Percentiles rank a stretch among this genome's conserved stretches.
Conservation (phyloP, 768 basidiomycete genomes). For the Cyathus striatus region DNA sequence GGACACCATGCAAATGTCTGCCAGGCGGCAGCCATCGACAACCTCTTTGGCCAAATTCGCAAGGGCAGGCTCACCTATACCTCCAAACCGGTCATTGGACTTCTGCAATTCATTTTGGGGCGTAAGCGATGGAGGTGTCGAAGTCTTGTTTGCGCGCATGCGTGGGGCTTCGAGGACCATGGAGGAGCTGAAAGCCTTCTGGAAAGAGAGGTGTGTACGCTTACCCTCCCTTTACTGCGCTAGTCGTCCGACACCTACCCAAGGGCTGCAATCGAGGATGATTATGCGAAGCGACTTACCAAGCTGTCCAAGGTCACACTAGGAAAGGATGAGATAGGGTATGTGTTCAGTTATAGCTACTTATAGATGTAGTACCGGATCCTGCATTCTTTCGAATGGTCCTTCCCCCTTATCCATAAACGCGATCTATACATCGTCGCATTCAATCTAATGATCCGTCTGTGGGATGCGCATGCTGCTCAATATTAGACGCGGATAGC, state of each 20-base stretch:
- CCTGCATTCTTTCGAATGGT: too few relatives aligned
- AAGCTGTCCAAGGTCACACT: conserved; percentile 73
- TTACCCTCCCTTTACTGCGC: neutral
- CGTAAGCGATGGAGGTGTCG: conserved; percentile 77
- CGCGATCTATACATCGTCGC: too few relatives aligned
- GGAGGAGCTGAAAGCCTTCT: conserved; percentile 84
- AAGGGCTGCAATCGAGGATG: conserved; percentile 89
- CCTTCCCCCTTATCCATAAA: too few relatives aligned
- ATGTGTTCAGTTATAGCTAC: conserved; percentile 31
- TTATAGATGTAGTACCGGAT: too few relatives aligned
- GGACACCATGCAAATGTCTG: conserved; percentile 42
- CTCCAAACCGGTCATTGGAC: conserved; percentile 56
- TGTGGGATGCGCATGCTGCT: too few relatives aligned
- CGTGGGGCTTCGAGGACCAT: conserved; percentile 79
- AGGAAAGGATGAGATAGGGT: conserved; percentile 94
- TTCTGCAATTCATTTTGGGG: conserved; percentile 99
- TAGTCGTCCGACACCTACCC: neutral
- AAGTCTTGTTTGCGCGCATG: conserved; percentile 88
- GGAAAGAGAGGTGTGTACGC: conserved; percentile 83
- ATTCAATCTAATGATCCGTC: too few relatives aligned
- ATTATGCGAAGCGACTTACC: conserved; percentile 82
- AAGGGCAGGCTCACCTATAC: conserved; percentile 45
- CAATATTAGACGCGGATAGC: too few relatives aligned
- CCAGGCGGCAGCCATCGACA: conserved; percentile 75
- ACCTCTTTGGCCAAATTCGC: conserved; percentile 75